These are phyloP conservation scores for Trypanosoma cruzi DNA, from an alignment of 208 protist species.

Conservation along the genomic window DNA sequence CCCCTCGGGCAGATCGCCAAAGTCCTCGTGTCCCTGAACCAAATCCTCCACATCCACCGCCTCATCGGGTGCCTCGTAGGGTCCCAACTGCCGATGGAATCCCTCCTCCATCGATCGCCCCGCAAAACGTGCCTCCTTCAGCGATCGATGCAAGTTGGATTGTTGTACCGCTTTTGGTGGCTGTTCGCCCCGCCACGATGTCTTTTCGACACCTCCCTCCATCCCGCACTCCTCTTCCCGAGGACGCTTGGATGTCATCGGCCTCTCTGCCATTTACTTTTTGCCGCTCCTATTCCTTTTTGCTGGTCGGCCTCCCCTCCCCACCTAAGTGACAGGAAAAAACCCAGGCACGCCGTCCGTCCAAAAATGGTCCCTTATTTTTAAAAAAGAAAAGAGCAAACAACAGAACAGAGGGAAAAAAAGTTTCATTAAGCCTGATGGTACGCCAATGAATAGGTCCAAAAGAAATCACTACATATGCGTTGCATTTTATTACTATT, in stretches of 20 bases:
- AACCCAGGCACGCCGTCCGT: not conserved
- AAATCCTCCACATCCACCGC: conserved; percentile 86
- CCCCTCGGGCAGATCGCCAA: conserved; percentile 64
- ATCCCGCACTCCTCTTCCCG: conserved; percentile 1
- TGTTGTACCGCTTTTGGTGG: not conserved
- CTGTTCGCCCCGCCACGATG: not conserved
- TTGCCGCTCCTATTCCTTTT: not conserved
- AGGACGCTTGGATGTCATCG: conserved; percentile 19
- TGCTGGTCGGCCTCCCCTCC: not conserved
- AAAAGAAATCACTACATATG: not conserved
- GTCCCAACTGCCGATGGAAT: conserved; percentile 44
- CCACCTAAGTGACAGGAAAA: not conserved
- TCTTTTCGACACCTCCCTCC: not conserved
- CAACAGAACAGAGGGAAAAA: not conserved
- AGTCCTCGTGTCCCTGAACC: conserved; percentile 73
- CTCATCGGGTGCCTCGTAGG: conserved; percentile 69
- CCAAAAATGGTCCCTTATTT: not conserved
- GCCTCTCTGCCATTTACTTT: not conserved
- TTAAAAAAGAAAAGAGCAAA: conserved; percentile 5
- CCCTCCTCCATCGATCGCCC: conserved; percentile 46
- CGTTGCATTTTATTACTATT: too few species aligned
- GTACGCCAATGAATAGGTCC: not conserved
- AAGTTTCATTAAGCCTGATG: not conserved
- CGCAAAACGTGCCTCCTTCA: conserved; percentile 71
- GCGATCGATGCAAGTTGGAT: conserved; percentile 5